These are phyloP conservation scores for Selaginella tamariscina DNA, from an alignment of 75 land plant genomes.

Conservation along the genomic window DNA sequence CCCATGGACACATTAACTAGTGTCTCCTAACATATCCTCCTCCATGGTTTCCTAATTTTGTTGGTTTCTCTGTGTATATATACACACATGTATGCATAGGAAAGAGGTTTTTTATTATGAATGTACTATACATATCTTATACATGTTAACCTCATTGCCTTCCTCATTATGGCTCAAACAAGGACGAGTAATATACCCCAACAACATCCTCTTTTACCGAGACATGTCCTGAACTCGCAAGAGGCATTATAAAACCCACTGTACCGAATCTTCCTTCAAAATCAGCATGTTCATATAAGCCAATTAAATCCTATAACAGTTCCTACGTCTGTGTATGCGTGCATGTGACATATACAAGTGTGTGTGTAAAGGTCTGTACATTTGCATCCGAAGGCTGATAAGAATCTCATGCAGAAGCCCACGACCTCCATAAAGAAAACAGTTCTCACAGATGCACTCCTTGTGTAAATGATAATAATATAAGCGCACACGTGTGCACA, in stretches of 20 bases:
- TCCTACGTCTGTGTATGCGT: too few relatives aligned
- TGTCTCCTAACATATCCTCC: too few relatives aligned
- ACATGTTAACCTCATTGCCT: not conserved
- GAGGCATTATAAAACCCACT: constrained; percentile 15
- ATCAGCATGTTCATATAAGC: constrained; percentile 39
- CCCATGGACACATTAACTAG: too few relatives aligned
- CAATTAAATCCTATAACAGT: constrained; percentile 14
- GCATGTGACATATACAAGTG: too few relatives aligned
- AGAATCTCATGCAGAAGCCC: constrained; percentile 58
- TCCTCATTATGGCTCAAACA: constrained; percentile 28
- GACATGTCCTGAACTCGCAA: constrained; percentile 21
- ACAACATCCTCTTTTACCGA: constrained; percentile 31
- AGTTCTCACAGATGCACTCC: constrained; percentile 48
- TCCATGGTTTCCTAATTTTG: too few relatives aligned
- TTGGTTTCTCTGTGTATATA: too few relatives aligned
- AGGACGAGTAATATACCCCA: constrained; percentile 69
- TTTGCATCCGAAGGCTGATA: constrained; percentile 67
- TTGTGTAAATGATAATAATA: constrained; percentile 28
- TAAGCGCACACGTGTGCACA: too few relatives aligned
- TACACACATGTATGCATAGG: too few relatives aligned
- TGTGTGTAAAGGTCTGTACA: too few relatives aligned
- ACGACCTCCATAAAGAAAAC: constrained; percentile 57
- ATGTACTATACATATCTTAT: too few relatives aligned
- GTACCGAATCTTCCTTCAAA: constrained; percentile 17
- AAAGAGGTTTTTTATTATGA: too few relatives aligned